A percentile compares a stretch with the other conserved stretches of the same genome.
These are phyloP conservation scores for Xylaria multiplex DNA, from an alignment of 2,329 filamentous ascomycete genomes.

Conservation along the genomic window DNA sequence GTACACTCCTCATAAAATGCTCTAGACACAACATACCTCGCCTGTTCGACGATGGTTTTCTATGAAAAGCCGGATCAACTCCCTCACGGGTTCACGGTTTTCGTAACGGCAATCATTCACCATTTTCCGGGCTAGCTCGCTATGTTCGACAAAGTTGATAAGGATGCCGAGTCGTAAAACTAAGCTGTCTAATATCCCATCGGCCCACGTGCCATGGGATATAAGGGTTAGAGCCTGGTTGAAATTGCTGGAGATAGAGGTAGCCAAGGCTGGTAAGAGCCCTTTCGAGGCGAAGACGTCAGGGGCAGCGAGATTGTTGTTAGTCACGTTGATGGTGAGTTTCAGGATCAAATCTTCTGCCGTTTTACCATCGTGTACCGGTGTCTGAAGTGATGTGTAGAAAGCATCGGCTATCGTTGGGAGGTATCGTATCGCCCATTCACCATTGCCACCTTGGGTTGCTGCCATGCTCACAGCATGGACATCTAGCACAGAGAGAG, in stretches of 20 bases:
- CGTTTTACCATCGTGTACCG: slow-evolving; percentile 52
- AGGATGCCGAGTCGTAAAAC: slow-evolving; percentile 82
- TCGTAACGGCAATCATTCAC: slow-evolving; percentile 55
- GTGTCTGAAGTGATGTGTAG: slow-evolving; percentile 51
- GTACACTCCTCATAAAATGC: slow-evolving; percentile 27
- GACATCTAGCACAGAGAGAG: slow-evolving; percentile 64
- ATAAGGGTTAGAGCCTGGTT: slow-evolving; percentile 59
- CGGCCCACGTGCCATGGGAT: slow-evolving; percentile 59
- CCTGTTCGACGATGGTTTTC: slow-evolving; percentile 71
- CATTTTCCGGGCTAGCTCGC: slow-evolving; percentile 65
- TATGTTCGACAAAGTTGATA: slow-evolving; percentile 89
- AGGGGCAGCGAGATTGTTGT: slow-evolving; percentile 77
- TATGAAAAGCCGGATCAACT: slow-evolving; percentile 73
- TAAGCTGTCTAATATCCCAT: slow-evolving; percentile 71
- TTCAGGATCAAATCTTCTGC: slow-evolving; percentile 66
- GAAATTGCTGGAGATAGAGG: slow-evolving; percentile 64
- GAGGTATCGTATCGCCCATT: slow-evolving; percentile 62
- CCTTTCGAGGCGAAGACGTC: slow-evolving; percentile 72
- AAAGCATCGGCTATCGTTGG: slow-evolving; percentile 62
- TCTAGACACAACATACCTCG: slow-evolving; percentile 66
- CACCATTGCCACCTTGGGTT: slow-evolving; percentile 50
- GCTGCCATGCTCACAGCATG: slow-evolving; percentile 61
- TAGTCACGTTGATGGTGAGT: slow-evolving; percentile 85
- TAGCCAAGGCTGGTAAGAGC: slow-evolving; percentile 61
- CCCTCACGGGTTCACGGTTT: slow-evolving; percentile 61